Evolutionary conservation across 176 grass and related monocot species (phyloP).

Genomic region (Typha latifolia): DNA sequence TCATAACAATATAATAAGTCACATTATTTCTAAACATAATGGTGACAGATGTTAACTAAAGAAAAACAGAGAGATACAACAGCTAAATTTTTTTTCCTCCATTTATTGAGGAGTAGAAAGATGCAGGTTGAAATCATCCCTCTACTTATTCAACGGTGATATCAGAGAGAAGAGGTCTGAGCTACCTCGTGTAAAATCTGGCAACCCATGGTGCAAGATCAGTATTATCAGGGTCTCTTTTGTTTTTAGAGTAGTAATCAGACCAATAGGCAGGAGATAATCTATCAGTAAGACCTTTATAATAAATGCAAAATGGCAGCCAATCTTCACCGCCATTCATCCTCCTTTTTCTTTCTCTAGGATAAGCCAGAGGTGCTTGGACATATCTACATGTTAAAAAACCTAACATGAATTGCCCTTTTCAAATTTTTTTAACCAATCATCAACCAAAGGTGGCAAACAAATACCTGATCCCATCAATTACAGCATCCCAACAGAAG

Average conservation of each 20-base stretch:
- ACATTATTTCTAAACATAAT: neutral
- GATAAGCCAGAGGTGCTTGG: constrained; percentile 87
- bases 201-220: constrained; percentile 89
- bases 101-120: neutral
- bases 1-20: neutral
- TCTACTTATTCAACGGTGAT: neutral
- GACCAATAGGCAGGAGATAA: constrained; percentile 76
- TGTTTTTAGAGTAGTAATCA: constrained; percentile 70
- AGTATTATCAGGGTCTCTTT: constrained; percentile 79
- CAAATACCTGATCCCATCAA: constrained; percentile 71
- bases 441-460: neutral
- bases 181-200: constrained; percentile 62
- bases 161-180: neutral
- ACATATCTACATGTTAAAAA: constrained; percentile 44
- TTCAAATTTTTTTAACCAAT: neutral
- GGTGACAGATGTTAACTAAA: neutral
- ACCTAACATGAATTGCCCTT: neutral
- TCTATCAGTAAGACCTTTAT: constrained; percentile 58
- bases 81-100: no score
- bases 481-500: constrained; percentile 88
- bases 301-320: constrained; percentile 86
- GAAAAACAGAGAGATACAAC: neutral
- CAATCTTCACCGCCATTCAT: constrained; percentile 61
- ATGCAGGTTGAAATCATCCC: neutral
- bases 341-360: constrained; percentile 66